Base-by-base conservation (phyloP, 345 rosid species). In the Salix koriyanagi region DNA sequence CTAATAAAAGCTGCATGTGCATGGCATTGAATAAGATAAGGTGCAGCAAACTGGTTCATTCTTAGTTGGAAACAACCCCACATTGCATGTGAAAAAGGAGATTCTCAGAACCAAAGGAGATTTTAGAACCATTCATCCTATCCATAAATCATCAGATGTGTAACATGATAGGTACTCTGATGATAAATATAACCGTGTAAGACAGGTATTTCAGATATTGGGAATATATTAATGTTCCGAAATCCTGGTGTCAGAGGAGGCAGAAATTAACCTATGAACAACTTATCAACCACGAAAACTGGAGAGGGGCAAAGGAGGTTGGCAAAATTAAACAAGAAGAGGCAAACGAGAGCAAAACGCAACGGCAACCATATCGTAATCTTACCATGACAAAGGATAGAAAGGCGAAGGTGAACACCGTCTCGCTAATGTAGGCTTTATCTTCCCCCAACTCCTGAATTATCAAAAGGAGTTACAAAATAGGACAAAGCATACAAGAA, bases 381-480 rank as follows among this genome's bases (percentile, higher is more conserved):
- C 89, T 88, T 86, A 94, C 98, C 93, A 91, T 72, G 76, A 91
- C 50, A 65, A 96, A 94, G 1, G 96, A 89, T 65, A 89, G 26
- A 77, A 96, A 96, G 41, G 91, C 79, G 41, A 34, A 81, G 73
- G 88, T 83, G 90, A 96, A 96, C 34, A 94, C 74, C 2, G 91
- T 89, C 84, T 96, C 98, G 48, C 99, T 96, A 73, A 96, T 88
- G 86, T 92, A 91, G 81, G 92, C 91, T 86, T 87, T 94, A 67
- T 92, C 97, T 85, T 90, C 92, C 74, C 99, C 99, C 64, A 96
- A 94, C 84, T 94, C 99, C 99, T 96, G 62, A 34, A 77, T 76
- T 82, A 34, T 70, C 50, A 16, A 80, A 18, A 18, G 79, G 73
- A 44, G 69, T 71, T 6, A 74, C 73, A 62, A 44, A 77, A 14